phyloP scores from a whole-genome alignment of 2,329 filamentous ascomycete species.

The Diaporthe eres region DNA sequence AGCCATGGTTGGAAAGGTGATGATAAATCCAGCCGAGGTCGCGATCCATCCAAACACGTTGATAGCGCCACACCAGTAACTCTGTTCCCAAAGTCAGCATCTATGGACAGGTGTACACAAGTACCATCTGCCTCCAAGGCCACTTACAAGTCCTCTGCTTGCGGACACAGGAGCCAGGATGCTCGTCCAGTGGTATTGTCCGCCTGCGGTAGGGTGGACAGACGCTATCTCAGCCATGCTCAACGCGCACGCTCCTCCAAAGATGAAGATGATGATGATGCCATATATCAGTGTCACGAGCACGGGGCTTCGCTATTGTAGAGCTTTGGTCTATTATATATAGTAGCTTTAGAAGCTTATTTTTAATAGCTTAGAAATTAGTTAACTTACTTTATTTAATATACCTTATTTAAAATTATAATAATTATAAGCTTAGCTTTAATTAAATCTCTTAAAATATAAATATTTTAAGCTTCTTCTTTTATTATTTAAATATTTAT shows the following conservation, averaged over 20 bases:
- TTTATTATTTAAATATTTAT: too few relatives aligned
- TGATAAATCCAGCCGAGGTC: constrained; percentile 37
- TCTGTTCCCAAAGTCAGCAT: constrained; percentile 21
- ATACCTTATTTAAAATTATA: too few relatives aligned
- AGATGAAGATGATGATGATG: constrained; percentile 47
- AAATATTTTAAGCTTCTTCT: too few relatives aligned
- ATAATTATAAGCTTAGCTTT: too few relatives aligned
- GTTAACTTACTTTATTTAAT: too few relatives aligned
- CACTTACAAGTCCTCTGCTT: constrained; percentile 35
- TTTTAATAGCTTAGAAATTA: too few relatives aligned
- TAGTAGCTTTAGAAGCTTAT: too few relatives aligned
- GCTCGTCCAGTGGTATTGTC: constrained; percentile 56
- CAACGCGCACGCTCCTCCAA: constrained; percentile 47
- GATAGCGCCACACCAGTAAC: constrained; percentile 41
- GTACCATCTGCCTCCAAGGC: too few relatives aligned
- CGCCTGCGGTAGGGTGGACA: constrained; percentile 55
- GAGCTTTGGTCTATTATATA: too few relatives aligned
- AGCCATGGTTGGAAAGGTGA: constrained; percentile 37
- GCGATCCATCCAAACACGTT: constrained; percentile 42
- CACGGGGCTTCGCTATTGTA: too few relatives aligned
- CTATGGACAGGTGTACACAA: accelerated
- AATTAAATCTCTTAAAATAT: too few relatives aligned
- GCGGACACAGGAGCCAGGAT: constrained; percentile 46
- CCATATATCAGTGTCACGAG: constrained; percentile 48
- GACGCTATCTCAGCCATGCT: constrained; percentile 55